Base-by-base conservation (phyloP, 176 grass and related monocot genomes). In the Zizania latifolia region DNA sequence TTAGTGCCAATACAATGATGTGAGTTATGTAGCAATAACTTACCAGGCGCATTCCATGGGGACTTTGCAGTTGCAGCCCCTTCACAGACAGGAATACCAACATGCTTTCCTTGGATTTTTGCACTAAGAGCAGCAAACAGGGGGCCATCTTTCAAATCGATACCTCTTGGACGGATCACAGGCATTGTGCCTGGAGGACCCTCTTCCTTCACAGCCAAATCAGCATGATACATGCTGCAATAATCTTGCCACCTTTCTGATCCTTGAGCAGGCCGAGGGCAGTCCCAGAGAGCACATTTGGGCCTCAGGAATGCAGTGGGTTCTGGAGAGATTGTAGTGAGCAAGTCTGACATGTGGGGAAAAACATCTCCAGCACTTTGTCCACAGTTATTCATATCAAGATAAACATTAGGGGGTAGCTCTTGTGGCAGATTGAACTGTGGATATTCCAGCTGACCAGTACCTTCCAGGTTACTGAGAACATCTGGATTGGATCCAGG, bases 271-370 rank as follows among this genome's bases (percentile, higher is more conserved):
- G 93, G 93, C 23, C 93, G 75, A 63, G 90, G 90, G 72, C 93
- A 96, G 81, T 96, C 92, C 92, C 89, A 96, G 10, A 97, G 85
- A 71, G 90, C 90, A 4, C 93, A 97, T 80, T 97, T 97, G 55
- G 87, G 93, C 76, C 81, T 82, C 62, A 93, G 73, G 39, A 97
- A 97, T 33, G 93, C 87, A 70, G 87, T 78, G 43, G 93, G 87
- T 83, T 82, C 78, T 57, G 90, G 76, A 57, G 78, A 84, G 76
- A 93, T 90, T 66, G 93, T 87, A 68, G 84, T 74, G 41, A 96
- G 84, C 54, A 96, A 76, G 72, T 92, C 87, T 72, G 93, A 88
- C 87, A 93, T 88, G 56, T 90, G 85, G 35, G 78, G 64, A 33
- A 86, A 75, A 67, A 40, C 79, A 58, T 83, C 85, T 63, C 78